A percentile compares a stretch with the other conserved stretches of the same genome.
Evolutionary conservation across 495 filamentous ascomycete genomes (phyloP).

Genomic region (Margaritispora aquatica): DNA sequence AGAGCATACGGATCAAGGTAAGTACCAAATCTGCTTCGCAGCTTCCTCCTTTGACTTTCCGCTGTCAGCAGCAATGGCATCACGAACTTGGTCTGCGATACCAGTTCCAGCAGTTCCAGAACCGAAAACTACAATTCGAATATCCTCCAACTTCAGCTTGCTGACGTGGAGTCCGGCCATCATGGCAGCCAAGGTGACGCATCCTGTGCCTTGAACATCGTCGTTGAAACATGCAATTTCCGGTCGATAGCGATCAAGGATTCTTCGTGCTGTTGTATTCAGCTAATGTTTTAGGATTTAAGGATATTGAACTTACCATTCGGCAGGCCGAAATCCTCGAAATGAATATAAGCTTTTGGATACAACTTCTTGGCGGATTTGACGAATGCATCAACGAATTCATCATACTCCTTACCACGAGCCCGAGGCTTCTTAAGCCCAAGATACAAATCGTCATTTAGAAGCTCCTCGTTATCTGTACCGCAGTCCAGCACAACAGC

Average conservation of each 20-base stretch:
- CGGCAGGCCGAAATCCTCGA: slow-evolving; percentile 54
- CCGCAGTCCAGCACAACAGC: slow-evolving; percentile 86
- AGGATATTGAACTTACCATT: slow-evolving; percentile 31
- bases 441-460: slow-evolving; percentile 77
- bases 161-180: slow-evolving; percentile 65
- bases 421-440: slow-evolving; percentile 62
- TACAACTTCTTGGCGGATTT: slow-evolving; percentile 58
- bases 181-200: slow-evolving; percentile 78
- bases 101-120: slow-evolving; percentile 80
- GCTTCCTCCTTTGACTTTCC: slow-evolving; percentile 67
- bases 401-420: slow-evolving; percentile 69
- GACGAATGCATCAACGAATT: slow-evolving; percentile 72
- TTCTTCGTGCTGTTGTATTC: slow-evolving; percentile 39
- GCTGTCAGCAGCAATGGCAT: slow-evolving; percentile 66
- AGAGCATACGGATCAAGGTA: background rate
- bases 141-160: slow-evolving; percentile 57
- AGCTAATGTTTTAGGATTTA: background rate
- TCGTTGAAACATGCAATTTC: slow-evolving; percentile 85
- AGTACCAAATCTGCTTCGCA: slow-evolving; percentile 72
- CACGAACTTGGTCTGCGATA: slow-evolving; percentile 81
- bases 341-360: slow-evolving; percentile 80
- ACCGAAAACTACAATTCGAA: slow-evolving; percentile 69
- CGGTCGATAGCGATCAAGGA: slow-evolving; percentile 67
- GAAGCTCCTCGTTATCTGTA: slow-evolving; percentile 71
- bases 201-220: slow-evolving; percentile 86